These are phyloP conservation scores for Coemansia sp. DNA, from an alignment of 192 early-diverging fungal species.

Conservation along the genomic window DNA sequence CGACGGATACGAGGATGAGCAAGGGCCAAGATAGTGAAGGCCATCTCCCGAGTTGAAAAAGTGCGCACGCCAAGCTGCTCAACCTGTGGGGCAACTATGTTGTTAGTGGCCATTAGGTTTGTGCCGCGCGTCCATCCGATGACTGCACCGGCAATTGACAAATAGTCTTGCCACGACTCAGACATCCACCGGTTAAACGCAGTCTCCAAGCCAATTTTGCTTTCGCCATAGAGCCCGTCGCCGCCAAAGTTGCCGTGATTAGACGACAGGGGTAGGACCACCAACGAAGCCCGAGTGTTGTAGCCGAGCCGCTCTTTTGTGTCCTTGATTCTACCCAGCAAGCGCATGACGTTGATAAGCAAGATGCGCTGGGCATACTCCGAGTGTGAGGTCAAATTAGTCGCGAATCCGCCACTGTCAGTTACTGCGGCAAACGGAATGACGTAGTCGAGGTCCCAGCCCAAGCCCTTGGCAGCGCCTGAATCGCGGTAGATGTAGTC, in stretches of 20 bases:
- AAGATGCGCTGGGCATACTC: slow-evolving; percentile 91
- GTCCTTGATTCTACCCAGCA: slow-evolving; percentile 82
- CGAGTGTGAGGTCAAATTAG: slow-evolving; percentile 76
- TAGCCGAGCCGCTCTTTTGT: slow-evolving; percentile 73
- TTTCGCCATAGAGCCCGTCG: slow-evolving; percentile 91
- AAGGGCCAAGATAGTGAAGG: slow-evolving; percentile 87
- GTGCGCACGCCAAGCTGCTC: slow-evolving; percentile 87
- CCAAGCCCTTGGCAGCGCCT: slow-evolving; percentile 57
- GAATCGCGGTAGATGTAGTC: slow-evolving; percentile 82
- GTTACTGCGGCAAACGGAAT: slow-evolving; percentile 94
- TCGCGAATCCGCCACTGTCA: slow-evolving; percentile 82
- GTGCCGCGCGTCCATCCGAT: slow-evolving; percentile 99
- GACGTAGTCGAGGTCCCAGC: slow-evolving; percentile 92
- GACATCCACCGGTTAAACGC: slow-evolving; percentile 87
- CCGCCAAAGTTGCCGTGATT: slow-evolving; percentile 94
- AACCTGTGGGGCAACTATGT: slow-evolving; percentile 82
- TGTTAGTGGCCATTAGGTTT: slow-evolving; percentile 93
- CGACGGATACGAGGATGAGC: slow-evolving; percentile 75
- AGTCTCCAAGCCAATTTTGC: slow-evolving; percentile 91
- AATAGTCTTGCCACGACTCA: slow-evolving; percentile 83
- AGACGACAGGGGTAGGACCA: slow-evolving; percentile 87
- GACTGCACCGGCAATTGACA: slow-evolving; percentile 85
- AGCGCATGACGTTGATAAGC: slow-evolving; percentile 87
- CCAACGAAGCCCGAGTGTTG: slow-evolving; percentile 83
- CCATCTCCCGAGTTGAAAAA: slow-evolving; percentile 89